Evolutionary conservation across 1,284 basidiomycete genomes (phyloP).

Genomic region (Volvariella volvacea): DNA sequence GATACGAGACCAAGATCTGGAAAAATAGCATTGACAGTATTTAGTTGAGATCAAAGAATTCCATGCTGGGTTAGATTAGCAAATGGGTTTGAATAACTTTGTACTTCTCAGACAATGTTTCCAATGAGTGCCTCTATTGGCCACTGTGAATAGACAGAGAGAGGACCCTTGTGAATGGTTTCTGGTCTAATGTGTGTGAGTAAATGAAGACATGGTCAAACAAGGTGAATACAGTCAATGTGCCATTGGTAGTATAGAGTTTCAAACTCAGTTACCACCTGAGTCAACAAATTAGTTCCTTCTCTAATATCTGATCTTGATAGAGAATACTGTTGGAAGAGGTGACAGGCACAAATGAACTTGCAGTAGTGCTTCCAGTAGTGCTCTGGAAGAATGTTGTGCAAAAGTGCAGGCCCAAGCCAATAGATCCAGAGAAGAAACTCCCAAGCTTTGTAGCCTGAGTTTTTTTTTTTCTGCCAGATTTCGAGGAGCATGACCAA

Average conservation of each 20-base stretch:
- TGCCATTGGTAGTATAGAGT: slow-evolving; percentile 18
- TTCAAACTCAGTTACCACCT: slow-evolving; percentile 22
- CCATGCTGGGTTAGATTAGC: slow-evolving; percentile 23
- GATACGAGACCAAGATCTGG: slow-evolving; percentile 15
- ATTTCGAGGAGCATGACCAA: slow-evolving; percentile 24
- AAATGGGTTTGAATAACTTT: slow-evolving; percentile 25
- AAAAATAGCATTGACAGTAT: slow-evolving; percentile 18
- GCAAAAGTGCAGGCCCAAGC: slow-evolving; percentile 22
- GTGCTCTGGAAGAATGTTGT: slow-evolving; percentile 15
- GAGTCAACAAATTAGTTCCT: slow-evolving; percentile 11
- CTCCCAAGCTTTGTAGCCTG: slow-evolving; percentile 30
- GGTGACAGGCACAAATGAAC: slow-evolving; percentile 15
- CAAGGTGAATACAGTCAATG: slow-evolving; percentile 22
- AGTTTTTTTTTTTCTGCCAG: slow-evolving; percentile 22
- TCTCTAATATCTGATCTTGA: slow-evolving; percentile 6
- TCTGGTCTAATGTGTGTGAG: slow-evolving; percentile 19
- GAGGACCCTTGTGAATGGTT: slow-evolving; percentile 11
- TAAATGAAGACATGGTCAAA: slow-evolving; percentile 21
- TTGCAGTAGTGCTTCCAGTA: slow-evolving; percentile 20
- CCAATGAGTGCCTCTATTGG: slow-evolving; percentile 30
- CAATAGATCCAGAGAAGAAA: slow-evolving; percentile 24
- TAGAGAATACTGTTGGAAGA: slow-evolving; percentile 17
- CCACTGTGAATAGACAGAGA: slow-evolving; percentile 18
- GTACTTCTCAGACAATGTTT: slow-evolving; percentile 24
- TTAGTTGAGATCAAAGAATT: slow-evolving; percentile 18